Evolutionary conservation across 2,329 filamentous ascomycete species (phyloP).

Genomic region (Fusarium sublunatum): DNA sequence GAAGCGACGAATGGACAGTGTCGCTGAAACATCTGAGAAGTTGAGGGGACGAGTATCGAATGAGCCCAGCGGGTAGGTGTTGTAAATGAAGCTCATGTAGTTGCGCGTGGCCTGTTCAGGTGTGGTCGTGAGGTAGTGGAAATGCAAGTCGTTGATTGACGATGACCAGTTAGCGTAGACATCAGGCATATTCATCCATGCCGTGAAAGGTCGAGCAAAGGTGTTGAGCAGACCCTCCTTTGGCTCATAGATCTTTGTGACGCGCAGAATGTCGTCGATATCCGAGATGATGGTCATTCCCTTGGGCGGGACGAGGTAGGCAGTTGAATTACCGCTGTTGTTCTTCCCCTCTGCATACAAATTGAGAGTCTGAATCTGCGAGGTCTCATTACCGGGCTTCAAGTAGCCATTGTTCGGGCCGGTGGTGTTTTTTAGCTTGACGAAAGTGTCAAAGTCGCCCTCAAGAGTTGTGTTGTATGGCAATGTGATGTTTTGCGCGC

Average conservation of each 20-base stretch:
- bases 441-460: constrained; percentile 80
- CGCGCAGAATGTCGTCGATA: constrained; percentile 82
- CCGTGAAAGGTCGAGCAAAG: constrained; percentile 75
- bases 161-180: constrained; percentile 81
- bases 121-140: constrained; percentile 85
- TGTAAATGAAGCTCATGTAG: constrained; percentile 85
- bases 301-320: constrained; percentile 76
- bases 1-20: constrained; percentile 75
- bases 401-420: constrained; percentile 62
- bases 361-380: constrained; percentile 73
- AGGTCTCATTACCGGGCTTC: constrained; percentile 71
- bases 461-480: constrained; percentile 73
- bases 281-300: constrained; percentile 81
- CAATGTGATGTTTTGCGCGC: constrained; percentile 70
- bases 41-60: constrained; percentile 84
- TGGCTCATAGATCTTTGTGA: constrained; percentile 83
- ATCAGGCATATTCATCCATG: constrained; percentile 83
- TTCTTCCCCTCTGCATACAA: constrained; percentile 73
- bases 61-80: constrained; percentile 79
- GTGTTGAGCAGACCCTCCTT: constrained; percentile 80
- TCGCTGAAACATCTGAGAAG: constrained; percentile 80
- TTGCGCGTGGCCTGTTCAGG: constrained; percentile 81
- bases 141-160: constrained; percentile 75
- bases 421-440: constrained; percentile 69
- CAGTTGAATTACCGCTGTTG: constrained; percentile 76